Evolutionary conservation across 306 rosid species (phyloP).

Genomic region (Crataegus laevigata): DNA sequence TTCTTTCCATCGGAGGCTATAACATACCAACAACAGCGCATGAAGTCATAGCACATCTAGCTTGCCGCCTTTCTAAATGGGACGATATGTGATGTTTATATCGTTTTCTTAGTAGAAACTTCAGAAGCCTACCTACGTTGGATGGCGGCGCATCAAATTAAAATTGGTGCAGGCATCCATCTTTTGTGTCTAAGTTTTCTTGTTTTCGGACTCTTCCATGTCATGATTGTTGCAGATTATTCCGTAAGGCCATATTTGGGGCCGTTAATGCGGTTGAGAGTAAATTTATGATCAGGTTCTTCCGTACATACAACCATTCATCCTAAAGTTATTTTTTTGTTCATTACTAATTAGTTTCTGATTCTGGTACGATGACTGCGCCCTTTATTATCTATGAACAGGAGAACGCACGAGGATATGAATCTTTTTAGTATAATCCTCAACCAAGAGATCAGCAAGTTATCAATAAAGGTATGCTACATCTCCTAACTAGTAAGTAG

Average conservation of each 20-base stretch:
- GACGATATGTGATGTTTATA: slow-evolving; percentile 68
- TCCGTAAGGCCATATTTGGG: slow-evolving; percentile 86
- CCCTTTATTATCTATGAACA: slow-evolving; percentile 15
- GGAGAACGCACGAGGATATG: slow-evolving; percentile 88
- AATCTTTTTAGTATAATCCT: slow-evolving; percentile 62
- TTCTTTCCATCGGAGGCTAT: slow-evolving; percentile 77
- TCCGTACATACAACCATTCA: neutral
- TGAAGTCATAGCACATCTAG: slow-evolving; percentile 78
- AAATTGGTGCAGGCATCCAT: neutral
- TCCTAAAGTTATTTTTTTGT: neutral
- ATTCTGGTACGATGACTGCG: neutral
- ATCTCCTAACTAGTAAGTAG: slow-evolving; percentile 3
- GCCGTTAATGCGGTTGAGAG: slow-evolving; percentile 81
- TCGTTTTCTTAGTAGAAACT: neutral
- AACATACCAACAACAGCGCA: slow-evolving; percentile 77
- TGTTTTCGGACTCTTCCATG: slow-evolving; percentile 6
- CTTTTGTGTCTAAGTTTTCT: neutral
- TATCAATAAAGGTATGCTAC: slow-evolving; percentile 70
- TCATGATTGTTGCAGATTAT: slow-evolving; percentile 51
- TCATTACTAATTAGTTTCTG: neutral
- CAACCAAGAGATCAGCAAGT: slow-evolving; percentile 81
- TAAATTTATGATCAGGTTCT: slow-evolving; percentile 92
- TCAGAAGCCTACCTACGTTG: neutral
- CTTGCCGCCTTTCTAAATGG: slow-evolving; percentile 84
- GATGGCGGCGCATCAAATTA: slow-evolving; percentile 2